These are phyloP conservation scores for Cercospora zeae-maydis DNA, from an alignment of 2,329 filamentous ascomycete genomes.

Conservation along the genomic window DNA sequence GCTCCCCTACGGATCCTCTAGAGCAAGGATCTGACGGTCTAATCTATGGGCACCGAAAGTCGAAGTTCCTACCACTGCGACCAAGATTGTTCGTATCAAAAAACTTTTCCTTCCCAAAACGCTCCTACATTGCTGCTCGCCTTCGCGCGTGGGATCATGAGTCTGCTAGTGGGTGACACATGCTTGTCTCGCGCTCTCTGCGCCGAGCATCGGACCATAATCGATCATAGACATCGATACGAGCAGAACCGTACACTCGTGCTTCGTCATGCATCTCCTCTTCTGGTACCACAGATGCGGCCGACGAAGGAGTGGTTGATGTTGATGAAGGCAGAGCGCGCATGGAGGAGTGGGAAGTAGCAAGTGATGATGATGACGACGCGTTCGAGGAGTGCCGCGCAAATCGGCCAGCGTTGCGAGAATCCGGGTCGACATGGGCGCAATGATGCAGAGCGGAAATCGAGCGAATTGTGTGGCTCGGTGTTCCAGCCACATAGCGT, in stretches of 20 bases:
- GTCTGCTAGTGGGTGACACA: neutral
- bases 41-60: neutral
- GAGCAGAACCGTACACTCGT: neutral
- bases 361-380: neutral
- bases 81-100: neutral
- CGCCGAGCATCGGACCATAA: neutral
- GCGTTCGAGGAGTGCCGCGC: neutral
- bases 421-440: neutral
- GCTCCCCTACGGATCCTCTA: neutral
- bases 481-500: neutral
- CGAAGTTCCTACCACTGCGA: neutral
- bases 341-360: neutral
- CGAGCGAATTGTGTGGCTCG: neutral
- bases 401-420: neutral
- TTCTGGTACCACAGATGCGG: neutral
- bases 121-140: neutral
- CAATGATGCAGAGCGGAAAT: neutral
- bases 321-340: neutral
- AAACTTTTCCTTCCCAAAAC: neutral
- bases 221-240: neutral
- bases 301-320: neutral
- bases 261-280: neutral
- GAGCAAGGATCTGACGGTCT: neutral
- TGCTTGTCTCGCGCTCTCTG: neutral
- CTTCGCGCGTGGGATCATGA: neutral